Conservation (phyloP, 192 early-diverging fungal genomes). For the Backusella parvicylindrica region DNA sequence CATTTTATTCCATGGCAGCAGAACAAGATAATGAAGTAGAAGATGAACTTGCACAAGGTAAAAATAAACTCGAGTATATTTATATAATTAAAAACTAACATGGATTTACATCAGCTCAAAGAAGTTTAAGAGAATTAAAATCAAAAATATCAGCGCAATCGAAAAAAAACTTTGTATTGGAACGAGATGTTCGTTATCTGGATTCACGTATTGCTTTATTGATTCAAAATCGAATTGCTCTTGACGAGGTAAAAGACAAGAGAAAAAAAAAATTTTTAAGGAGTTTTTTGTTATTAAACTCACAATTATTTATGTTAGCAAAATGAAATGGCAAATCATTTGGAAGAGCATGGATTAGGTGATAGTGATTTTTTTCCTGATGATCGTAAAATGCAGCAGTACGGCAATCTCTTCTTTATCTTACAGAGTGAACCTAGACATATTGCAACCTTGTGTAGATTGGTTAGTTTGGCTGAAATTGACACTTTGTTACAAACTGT, state of each 20-base stretch:
- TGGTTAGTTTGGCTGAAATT: slow-evolving; percentile 86
- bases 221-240: slow-evolving; percentile 92
- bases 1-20: slow-evolving; percentile 81
- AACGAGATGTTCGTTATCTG: slow-evolving; percentile 90
- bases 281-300: slow-evolving; percentile 6
- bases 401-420: slow-evolving; percentile 91
- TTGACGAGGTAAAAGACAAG: slow-evolving; percentile 65
- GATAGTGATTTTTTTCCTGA: slow-evolving; percentile 58
- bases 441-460: slow-evolving; percentile 80
- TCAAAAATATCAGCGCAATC: slow-evolving; percentile 91
- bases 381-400: slow-evolving; percentile 81
- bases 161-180: slow-evolving; percentile 95
- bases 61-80: not conserved
- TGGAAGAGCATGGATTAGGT: slow-evolving; percentile 59
- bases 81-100: slow-evolving; percentile 1
- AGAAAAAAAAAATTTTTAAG: not conserved
- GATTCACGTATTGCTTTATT: slow-evolving; percentile 91
- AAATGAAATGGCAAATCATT: slow-evolving; percentile 72
- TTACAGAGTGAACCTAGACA: slow-evolving; percentile 90
- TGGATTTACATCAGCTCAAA: slow-evolving; percentile 63
- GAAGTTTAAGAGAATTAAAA: slow-evolving; percentile 83
- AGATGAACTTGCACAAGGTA: slow-evolving; percentile 93
- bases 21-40: slow-evolving; percentile 95
- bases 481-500: slow-evolving; percentile 92
- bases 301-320: slow-evolving; percentile 41